Percentiles rank a stretch among this genome's conserved stretches.
These are phyloP conservation scores for Aspergillus bertholletiae DNA, from an alignment of 495 filamentous ascomycete genomes.

Conservation along the genomic window DNA sequence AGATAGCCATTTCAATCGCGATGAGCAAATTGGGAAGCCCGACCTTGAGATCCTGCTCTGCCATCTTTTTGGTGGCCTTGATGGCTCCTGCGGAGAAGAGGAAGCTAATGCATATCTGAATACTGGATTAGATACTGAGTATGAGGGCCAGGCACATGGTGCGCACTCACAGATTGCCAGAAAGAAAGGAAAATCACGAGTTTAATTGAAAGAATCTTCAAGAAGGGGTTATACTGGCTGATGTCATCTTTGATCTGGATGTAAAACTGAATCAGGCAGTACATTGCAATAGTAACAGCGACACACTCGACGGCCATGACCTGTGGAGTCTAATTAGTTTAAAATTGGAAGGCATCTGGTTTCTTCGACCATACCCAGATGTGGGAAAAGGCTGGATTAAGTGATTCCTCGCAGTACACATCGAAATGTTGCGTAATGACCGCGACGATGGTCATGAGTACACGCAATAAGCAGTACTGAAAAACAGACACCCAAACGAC, in stretches of 20 bases:
- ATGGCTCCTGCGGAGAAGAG: conserved; percentile 62
- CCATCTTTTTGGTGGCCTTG: conserved; percentile 56
- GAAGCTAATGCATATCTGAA: conserved; percentile 62
- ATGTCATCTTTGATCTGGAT: conserved; percentile 67
- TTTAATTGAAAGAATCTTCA: conserved; percentile 87
- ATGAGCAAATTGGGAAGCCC: conserved; percentile 76
- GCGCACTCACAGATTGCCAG: conserved; percentile 68
- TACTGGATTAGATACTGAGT: neutral
- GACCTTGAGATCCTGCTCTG: conserved; percentile 72
- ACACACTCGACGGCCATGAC: conserved; percentile 64
- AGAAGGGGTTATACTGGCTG: conserved; percentile 65
- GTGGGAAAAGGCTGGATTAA: conserved; percentile 74
- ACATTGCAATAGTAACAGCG: conserved; percentile 86
- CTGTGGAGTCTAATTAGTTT: conserved; percentile 32
- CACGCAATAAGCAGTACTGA: conserved; percentile 85
- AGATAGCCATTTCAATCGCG: conserved; percentile 86
- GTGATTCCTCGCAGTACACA: conserved; percentile 74
- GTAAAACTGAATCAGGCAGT: conserved; percentile 88
- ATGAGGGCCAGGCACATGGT: neutral
- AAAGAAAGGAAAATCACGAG: conserved; percentile 94
- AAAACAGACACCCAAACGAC: conserved; percentile 85
- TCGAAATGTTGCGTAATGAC: conserved; percentile 66
- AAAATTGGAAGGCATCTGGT: neutral
- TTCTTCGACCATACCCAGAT: conserved; percentile 75
- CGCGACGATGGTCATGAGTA: conserved; percentile 78